Conservation (phyloP, 768 basidiomycete genomes). For the Nidularia sp. region DNA sequence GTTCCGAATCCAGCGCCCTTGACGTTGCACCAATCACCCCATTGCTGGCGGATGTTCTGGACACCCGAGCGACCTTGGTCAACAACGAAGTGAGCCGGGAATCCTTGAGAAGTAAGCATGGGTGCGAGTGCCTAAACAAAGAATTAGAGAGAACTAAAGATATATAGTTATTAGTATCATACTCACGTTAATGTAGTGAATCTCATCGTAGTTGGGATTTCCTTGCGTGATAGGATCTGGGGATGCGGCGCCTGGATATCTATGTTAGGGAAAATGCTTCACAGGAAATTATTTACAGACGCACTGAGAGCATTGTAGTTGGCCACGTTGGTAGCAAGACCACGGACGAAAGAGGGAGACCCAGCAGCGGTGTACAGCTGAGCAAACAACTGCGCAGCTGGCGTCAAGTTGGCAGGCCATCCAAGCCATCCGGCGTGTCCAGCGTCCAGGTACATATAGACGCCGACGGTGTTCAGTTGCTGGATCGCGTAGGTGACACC, state of each 20-base stretch:
- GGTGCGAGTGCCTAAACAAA: conserved; percentile 42
- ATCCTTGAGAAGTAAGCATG: conserved; percentile 34
- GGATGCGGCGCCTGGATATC: conserved; percentile 27
- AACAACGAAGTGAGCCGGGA: conserved; percentile 60
- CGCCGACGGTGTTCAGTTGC: conserved; percentile 48
- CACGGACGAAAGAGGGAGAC: conserved; percentile 51
- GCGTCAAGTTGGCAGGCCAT: conserved; percentile 59
- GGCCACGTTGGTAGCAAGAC: conserved; percentile 55
- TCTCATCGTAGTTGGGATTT: conserved; percentile 58
- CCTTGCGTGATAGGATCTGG: conserved; percentile 61
- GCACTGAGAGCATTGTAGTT: conserved; percentile 40
- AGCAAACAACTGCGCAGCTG: conserved; percentile 52
- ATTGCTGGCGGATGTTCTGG: conserved; percentile 53
- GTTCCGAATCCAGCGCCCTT: conserved; percentile 26
- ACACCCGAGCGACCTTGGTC: conserved; percentile 63
- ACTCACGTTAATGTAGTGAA: conserved; percentile 50
- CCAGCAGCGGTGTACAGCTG: conserved; percentile 46
- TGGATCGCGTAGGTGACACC: conserved; percentile 53
- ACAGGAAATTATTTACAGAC: neutral
- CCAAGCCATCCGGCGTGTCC: conserved; percentile 66
- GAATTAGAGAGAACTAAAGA: neutral
- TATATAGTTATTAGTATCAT: neutral
- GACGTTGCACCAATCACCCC: conserved; percentile 25
- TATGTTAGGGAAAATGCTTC: conserved; percentile 17
- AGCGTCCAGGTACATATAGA: conserved; percentile 60